Conservation (phyloP, 345 rosid species). For the Capsella bursapastoris region DNA sequence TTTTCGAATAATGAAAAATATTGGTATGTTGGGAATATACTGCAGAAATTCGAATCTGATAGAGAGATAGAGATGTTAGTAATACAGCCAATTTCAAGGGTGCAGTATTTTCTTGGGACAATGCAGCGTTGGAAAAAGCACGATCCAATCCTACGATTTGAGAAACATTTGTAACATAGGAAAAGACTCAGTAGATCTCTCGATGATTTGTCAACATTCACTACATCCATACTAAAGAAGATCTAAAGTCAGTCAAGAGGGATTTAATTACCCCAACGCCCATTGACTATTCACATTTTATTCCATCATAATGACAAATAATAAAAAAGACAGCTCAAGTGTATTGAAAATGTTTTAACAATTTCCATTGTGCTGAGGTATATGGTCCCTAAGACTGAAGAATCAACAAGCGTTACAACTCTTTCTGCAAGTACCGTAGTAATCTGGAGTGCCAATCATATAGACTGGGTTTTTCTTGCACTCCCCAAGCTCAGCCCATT, state of each 20-base stretch:
- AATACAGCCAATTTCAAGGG: not conserved
- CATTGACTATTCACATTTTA: constrained; percentile 2
- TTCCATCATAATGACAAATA: not conserved
- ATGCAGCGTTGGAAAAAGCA: not conserved
- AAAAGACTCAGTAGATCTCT: not conserved
- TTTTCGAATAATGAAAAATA: not conserved
- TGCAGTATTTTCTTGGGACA: not conserved
- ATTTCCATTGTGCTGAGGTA: constrained; percentile 14
- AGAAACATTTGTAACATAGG: not conserved
- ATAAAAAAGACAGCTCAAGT: not conserved
- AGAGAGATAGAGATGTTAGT: too few species aligned
- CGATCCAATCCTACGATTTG: not conserved
- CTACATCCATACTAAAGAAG: too few species aligned
- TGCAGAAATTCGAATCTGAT: not conserved
- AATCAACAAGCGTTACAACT: constrained; percentile 73
- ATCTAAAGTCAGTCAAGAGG: not conserved
- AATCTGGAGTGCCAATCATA: constrained; percentile 91
- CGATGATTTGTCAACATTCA: too few species aligned
- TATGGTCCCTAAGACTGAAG: constrained; percentile 12
- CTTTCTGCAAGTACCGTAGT: constrained; percentile 88
- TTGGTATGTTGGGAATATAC: not conserved
- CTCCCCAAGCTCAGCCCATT: constrained; percentile 85
- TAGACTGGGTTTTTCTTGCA: constrained; percentile 83
- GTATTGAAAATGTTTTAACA: not conserved
- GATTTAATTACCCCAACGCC: not conserved